Percentiles rank a stretch among this genome's conserved stretches.
Evolutionary conservation across 805 yeast species (phyloP).

Genomic region (Candida golubevii): DNA sequence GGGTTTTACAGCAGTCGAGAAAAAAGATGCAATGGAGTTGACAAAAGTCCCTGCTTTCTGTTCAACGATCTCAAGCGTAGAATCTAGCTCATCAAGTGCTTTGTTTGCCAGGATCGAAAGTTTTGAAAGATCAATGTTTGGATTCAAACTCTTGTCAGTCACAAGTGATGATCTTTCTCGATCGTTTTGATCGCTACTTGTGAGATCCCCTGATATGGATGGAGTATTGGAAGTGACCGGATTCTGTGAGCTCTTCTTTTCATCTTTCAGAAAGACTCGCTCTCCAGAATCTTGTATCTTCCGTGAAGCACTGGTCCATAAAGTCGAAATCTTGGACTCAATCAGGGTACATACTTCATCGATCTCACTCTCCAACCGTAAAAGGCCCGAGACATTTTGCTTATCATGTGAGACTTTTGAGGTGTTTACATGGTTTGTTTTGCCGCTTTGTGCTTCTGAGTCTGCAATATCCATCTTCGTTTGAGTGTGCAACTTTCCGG

Average conservation of each 20-base stretch:
- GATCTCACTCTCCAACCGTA: slow-evolving; percentile 46
- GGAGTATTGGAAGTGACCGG: not conserved
- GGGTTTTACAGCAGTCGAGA: slow-evolving; percentile 36
- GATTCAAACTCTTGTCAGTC: no score
- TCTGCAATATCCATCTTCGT: no score
- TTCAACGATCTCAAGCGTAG: slow-evolving; percentile 67
- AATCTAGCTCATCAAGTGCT: slow-evolving; percentile 65
- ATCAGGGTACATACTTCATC: slow-evolving; percentile 45
- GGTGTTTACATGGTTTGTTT: no score
- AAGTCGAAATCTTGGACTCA: slow-evolving; percentile 42
- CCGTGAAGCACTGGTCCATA: slow-evolving; percentile 33
- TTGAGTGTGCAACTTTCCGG: no score
- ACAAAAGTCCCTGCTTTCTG: slow-evolving; percentile 60
- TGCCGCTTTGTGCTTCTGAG: no score
- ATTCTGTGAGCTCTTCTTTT: no score
- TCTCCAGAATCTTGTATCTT: slow-evolving; percentile 28
- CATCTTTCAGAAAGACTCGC: no score
- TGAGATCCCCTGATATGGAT: not conserved
- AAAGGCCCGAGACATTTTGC: no score
- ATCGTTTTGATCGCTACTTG: no score
- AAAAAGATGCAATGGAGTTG: slow-evolving; percentile 52
- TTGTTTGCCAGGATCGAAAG: slow-evolving; percentile 44
- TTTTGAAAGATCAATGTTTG: slow-evolving; percentile 19
- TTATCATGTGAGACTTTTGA: no score
- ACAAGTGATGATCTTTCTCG: no score